Conservation (phyloP, 148 eudicot genomes). For the Vaccinium darrowii region DNA sequence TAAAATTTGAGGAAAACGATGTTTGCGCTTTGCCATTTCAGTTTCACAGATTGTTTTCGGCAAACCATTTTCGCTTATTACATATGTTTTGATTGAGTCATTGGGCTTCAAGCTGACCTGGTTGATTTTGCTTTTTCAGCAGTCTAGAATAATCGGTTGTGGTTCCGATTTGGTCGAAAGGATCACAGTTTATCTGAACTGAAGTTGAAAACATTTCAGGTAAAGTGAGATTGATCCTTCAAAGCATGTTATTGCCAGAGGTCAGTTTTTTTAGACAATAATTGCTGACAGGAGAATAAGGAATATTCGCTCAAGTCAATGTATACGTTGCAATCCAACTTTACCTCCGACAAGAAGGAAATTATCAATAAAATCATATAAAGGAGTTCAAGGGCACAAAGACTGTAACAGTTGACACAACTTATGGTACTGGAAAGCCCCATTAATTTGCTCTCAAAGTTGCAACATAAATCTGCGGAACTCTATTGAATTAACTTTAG, state of each 20-base stretch:
- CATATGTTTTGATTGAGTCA: neutral
- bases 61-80: neutral
- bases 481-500: neutral
- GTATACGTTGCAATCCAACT: neutral
- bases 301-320: neutral
- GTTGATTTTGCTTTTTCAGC: no score
- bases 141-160: no score
- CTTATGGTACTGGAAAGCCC: neutral
- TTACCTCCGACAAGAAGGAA: conserved; percentile 4
- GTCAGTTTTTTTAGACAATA: neutral
- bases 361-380: neutral
- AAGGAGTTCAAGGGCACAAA: neutral
- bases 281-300: neutral
- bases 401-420: neutral
- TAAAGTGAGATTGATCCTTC: no score
- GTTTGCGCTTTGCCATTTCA: conserved; percentile 2
- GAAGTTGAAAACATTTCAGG: no score
- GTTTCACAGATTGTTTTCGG: neutral
- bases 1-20: no score
- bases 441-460: neutral
- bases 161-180: no score
- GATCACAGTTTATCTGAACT: no score
- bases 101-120: neutral
- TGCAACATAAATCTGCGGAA: neutral
- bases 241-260: neutral